Base-by-base conservation (phyloP, 73 alveolate species). In the Stentor roeselii region DNA sequence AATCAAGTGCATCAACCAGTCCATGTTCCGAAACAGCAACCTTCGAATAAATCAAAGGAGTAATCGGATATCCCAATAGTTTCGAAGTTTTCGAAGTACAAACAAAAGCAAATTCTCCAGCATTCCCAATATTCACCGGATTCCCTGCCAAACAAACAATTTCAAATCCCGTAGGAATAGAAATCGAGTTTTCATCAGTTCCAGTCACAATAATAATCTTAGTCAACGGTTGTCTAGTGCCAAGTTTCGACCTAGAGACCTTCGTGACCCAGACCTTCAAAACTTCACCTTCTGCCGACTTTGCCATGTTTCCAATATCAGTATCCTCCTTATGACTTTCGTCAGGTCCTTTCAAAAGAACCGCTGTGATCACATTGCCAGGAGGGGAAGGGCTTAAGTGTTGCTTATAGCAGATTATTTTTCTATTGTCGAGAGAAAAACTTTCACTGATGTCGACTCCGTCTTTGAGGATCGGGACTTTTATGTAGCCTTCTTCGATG, bases 81-180 rank as follows among this genome's bases (percentile, higher is more conserved):
- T 21, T 32, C 21, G 80, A 67, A 11, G 80, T 67, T 32, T 67
- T 67, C 27, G 41, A 67, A 67, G 0, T 21, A 2, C 41, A 21
- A 67, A 67, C 21, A 40, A 67, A 67, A 15, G 34, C 80, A 67
- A 67, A 67, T 36, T 2, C 37, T 40, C 41, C 80, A 67, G 34
- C 42, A 34, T 1, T 67, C 50, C 80, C 67, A 2, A 76, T 34
- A 30, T 76, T 76, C 34, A 76, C 34, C n/a, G 60, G 60, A 27
- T 34, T 76, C 21, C n/a, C 14, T 34, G n/a, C 75, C 21, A 21
- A 34, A 35, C 59, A 35, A 27, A 76, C 84, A 15, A 76, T 67
- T 76, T 76, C 74, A 41, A 76, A 76, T 1, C 84, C 84, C n/a
- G 84, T 78, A 1, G 84, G 84, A 21, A 76, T 40, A 14, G 67